A percentile compares a stretch with the other conserved stretches of the same genome.
Evolutionary conservation across 1,139 yeast species (phyloP).

Genomic region (Debaryomyces singareniensis): DNA sequence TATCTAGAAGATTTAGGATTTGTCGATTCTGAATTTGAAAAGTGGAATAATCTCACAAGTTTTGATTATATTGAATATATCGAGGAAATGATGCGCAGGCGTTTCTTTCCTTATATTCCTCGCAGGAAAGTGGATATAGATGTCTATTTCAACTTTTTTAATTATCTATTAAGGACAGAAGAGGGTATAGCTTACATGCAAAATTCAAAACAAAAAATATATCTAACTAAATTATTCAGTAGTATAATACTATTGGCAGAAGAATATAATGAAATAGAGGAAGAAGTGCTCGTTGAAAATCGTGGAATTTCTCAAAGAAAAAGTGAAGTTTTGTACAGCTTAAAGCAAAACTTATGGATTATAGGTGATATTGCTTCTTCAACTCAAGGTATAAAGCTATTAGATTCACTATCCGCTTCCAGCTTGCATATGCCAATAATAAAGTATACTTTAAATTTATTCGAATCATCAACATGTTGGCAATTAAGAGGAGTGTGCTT

Average conservation of each 20-base stretch:
- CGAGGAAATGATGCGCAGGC: constrained; percentile 15
- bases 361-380: constrained; percentile 77
- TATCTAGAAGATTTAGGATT: constrained; percentile 29
- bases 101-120: constrained; percentile 22
- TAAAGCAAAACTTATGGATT: constrained; percentile 83
- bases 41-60: constrained; percentile 19
- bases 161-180: constrained; percentile 71
- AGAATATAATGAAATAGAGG: constrained; percentile 2
- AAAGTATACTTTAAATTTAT: constrained; percentile 38
- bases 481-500: constrained; percentile 72
- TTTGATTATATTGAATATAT: constrained; percentile 19
- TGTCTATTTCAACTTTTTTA: constrained; percentile 70
- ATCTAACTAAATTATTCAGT: constrained; percentile 19
- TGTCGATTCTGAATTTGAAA: constrained; percentile 24
- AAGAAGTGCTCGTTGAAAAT: constrained; percentile 4
- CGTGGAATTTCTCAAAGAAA: constrained; percentile 1
- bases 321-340: constrained; percentile 4
- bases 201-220: constrained; percentile 16
- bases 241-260: constrained; percentile 13
- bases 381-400: constrained; percentile 56
- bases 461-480: constrained; percentile 46
- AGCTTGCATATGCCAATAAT: constrained; percentile 31
- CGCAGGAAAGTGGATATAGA: constrained; percentile 6
- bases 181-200: constrained; percentile 57
- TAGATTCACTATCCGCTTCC: constrained; percentile 39